phyloP scores from a whole-genome alignment of 805 yeast species.

The Brettanomyces bruxellensis region DNA sequence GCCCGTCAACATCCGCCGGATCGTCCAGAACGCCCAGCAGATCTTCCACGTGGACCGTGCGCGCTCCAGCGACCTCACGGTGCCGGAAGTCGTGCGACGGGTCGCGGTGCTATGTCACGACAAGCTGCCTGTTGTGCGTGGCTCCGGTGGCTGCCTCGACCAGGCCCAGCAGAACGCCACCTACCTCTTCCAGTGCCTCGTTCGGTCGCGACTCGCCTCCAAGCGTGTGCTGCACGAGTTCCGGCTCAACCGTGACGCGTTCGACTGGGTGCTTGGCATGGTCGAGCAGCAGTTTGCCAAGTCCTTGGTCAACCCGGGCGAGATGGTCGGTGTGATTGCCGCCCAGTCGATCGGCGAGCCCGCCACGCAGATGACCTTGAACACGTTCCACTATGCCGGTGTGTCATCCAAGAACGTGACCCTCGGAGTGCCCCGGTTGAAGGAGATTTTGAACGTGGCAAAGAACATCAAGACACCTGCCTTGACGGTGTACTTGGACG shows the following conservation, averaged over 20 bases:
- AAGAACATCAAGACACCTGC: slow-evolving; percentile 99
- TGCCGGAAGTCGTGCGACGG: slow-evolving; percentile 67
- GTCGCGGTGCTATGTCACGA: slow-evolving; percentile 56
- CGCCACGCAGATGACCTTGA: slow-evolving; percentile 95
- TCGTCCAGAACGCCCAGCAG: slow-evolving; percentile 94
- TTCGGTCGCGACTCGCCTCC: slow-evolving; percentile 85
- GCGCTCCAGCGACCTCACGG: slow-evolving; percentile 82
- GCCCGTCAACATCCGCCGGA: slow-evolving; percentile 95
- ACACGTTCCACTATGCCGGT: slow-evolving; percentile 98
- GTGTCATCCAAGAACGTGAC: slow-evolving; percentile 94
- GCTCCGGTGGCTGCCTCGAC: slow-evolving; percentile 57
- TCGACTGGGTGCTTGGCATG: slow-evolving; percentile 94
- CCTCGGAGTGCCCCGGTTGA: slow-evolving; percentile 94
- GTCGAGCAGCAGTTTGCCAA: slow-evolving; percentile 89
- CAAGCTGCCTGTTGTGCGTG: slow-evolving; percentile 72
- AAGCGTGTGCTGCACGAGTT: slow-evolving; percentile 90
- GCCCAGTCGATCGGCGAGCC: slow-evolving; percentile 99
- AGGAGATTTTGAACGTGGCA: slow-evolving; percentile 97
- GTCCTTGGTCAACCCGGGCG: slow-evolving; percentile 92
- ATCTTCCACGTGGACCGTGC: slow-evolving; percentile 89
- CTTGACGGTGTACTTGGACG: slow-evolving; percentile 81
- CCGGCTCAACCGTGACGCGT: slow-evolving; percentile 73
- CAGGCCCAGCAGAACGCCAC: slow-evolving; percentile 95
- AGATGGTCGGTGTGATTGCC: slow-evolving; percentile 96
- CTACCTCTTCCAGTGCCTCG: slow-evolving; percentile 76